Base-by-base conservation (phyloP, 2,329 filamentous ascomycete genomes). In the Diaporthe helianthi region DNA sequence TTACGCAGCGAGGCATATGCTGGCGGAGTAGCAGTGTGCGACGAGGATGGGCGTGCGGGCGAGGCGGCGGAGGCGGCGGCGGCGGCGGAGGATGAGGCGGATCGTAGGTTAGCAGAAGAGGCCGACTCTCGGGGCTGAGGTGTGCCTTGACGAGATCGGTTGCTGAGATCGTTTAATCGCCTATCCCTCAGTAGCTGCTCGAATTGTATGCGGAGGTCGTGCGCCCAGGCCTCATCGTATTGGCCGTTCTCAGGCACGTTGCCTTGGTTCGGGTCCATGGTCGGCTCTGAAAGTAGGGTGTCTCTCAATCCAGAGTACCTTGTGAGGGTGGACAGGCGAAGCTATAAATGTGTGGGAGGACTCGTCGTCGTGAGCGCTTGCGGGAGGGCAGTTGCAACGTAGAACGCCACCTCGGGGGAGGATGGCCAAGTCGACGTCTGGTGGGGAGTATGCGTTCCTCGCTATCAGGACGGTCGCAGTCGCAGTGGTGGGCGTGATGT, bases 151-250 rank as follows among this genome's bases (percentile, higher is more conserved):
- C 85, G 83, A 41, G 88, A 85, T 71, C 86, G 84, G 41, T 90
- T 89, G 75, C 91, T 89, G 63, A 98, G 85, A 73, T 94, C 92
- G 78, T 93, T 94, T 84, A 97, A 89, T 79, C 94, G 89, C 83
- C 93, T 94, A 69, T 92, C 93, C 79, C 93, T 91, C 77, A 98
- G 86, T 71, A 97, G 84, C 73, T 94, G 91, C 78, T 97, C 93
- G 79, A 98, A 98, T 77, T 93, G 92, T 75, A 91, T 83, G 64
- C 92, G 91, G 75, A 98, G 83, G 70, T 94, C 92, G 75, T 89
- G 86, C 31, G 94, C 93, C 89, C 90, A 93, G 76, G 87, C 86
- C 77, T 94, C 92, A 77, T 91, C 90, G 75, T 88, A 87, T 8
- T 84, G 82, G 47, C 76, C 79, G 64, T 78, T 75, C 36, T 72